Evolutionary conservation across 148 eudicot genomes (phyloP).

Genomic region (Amaranthus cruentus): DNA sequence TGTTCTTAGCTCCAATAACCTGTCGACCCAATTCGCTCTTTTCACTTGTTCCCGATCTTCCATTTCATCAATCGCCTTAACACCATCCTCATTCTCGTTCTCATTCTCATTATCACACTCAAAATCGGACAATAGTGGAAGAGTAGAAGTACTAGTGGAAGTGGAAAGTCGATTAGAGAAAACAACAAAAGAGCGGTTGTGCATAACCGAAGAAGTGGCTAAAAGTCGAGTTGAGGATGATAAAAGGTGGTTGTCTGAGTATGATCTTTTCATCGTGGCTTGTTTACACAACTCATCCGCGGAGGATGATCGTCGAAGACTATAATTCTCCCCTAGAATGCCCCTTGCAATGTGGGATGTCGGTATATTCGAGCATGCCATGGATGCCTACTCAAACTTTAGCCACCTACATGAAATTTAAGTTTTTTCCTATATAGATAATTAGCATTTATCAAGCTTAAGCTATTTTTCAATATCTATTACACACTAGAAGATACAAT

Average conservation of each 20-base stretch:
- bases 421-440: background rate
- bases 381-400: constrained; percentile 4
- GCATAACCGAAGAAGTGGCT: constrained; percentile 34
- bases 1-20: constrained; percentile 51
- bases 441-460: too few relatives aligned
- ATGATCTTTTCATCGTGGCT: constrained; percentile 32
- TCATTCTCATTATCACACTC: constrained; percentile 27
- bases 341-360: constrained; percentile 19
- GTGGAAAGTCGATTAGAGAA: constrained; percentile 41
- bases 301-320: constrained; percentile 31
- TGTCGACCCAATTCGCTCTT: constrained; percentile 51
- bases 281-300: constrained; percentile 23
- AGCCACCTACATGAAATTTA: background rate
- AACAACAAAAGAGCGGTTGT: constrained; percentile 32
- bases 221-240: constrained; percentile 28
- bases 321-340: constrained; percentile 18
- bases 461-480: too few relatives aligned
- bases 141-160: constrained; percentile 26
- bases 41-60: constrained; percentile 27
- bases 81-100: background rate
- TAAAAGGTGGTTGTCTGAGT: constrained; percentile 47
- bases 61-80: constrained; percentile 10
- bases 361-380: constrained; percentile 30
- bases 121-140: constrained; percentile 25
- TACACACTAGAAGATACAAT: background rate